Conservation (phyloP, 257 asterid species). For the Salvia rosmarinus region DNA sequence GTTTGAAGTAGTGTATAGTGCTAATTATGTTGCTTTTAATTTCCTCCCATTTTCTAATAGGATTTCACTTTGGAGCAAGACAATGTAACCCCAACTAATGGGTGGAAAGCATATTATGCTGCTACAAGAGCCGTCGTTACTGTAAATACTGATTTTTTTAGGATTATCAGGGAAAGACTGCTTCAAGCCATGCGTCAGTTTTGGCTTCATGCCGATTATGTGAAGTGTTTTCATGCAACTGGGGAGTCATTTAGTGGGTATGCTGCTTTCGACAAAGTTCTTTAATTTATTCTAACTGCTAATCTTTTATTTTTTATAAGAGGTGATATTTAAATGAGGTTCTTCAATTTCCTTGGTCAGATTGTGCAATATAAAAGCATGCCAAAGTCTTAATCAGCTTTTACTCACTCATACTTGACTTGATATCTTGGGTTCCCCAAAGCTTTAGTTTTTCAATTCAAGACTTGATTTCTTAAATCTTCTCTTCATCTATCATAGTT, state of each 20-base stretch:
- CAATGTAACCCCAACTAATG: slow-evolving; percentile 68
- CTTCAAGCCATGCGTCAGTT: slow-evolving; percentile 78
- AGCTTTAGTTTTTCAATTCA: background rate
- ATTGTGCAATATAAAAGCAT: background rate
- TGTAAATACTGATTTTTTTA: slow-evolving; percentile 66
- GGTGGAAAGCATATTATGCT: slow-evolving; percentile 99
- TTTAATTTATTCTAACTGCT: background rate
- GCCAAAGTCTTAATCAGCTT: slow-evolving; percentile 8
- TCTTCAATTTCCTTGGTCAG: slow-evolving; percentile 11
- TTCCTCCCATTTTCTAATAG: slow-evolving; percentile 40
- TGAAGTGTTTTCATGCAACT: slow-evolving; percentile 83
- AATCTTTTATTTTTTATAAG: background rate
- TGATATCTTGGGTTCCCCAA: background rate
- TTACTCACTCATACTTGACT: background rate
- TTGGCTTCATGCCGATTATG: slow-evolving; percentile 96
- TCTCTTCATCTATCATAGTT: background rate
- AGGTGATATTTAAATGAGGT: slow-evolving; percentile 11
- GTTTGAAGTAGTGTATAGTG: slow-evolving; percentile 20
- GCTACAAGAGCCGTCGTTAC: slow-evolving; percentile 85
- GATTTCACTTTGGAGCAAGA: slow-evolving; percentile 94
- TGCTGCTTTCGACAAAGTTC: slow-evolving; percentile 33
- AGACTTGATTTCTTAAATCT: background rate
- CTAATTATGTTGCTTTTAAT: slow-evolving; percentile 28
- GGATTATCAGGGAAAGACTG: slow-evolving; percentile 67
- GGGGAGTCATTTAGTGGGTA: slow-evolving; percentile 93